Base-by-base conservation (phyloP, 208 protist genomes). In the Phytomonas sp. region DNA sequence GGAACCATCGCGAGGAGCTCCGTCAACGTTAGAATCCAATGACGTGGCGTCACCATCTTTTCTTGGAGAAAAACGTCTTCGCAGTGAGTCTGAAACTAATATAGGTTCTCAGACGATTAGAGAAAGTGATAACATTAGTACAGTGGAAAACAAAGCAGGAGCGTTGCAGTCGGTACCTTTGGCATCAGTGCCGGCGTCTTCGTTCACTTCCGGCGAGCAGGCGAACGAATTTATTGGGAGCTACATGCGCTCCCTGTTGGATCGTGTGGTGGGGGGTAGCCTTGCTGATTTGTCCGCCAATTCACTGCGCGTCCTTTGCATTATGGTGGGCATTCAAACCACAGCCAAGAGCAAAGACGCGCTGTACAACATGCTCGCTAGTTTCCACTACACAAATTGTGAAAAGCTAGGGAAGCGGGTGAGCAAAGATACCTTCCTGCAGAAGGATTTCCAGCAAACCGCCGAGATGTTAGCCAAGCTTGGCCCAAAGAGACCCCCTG, bases 341-440 rank as follows among this genome's bases (percentile, higher is more conserved):
- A 71, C 75, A 11, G 68, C 78, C 11, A 80, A 71, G 15, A 84
- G 73, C 66, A 93, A 93, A 69, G 67, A 80, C 40, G 74, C 68
- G 0, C 70, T 92, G 61, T 95, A 95, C 78, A 95, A 81, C 78
- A 86, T 74, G 7, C 78, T 95, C 0, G 85, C 90, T 26, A 83
- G 67, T 60, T 93, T 91, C 73, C 80, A 95, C 78, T 95, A 85
- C 77, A 91, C 78, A 17, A 60, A 95, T 34, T 95, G 87, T 73
- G 90, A 88, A 62, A 88, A 86, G 71, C 72, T 95, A 17, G 87
- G 87, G 13, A 95, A 95, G 73, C 82, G 90, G 26, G 89, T 95
- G 46, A 87, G 82, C 72, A 61, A 78, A n/a, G 62, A 81, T 66
- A 82, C 81, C 34, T 34, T 84, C 66, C 68, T 63, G 60, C 62